Evolutionary conservation across 2,329 filamentous ascomycete species (phyloP).

Genomic region (Microcyclospora pomicola): DNA sequence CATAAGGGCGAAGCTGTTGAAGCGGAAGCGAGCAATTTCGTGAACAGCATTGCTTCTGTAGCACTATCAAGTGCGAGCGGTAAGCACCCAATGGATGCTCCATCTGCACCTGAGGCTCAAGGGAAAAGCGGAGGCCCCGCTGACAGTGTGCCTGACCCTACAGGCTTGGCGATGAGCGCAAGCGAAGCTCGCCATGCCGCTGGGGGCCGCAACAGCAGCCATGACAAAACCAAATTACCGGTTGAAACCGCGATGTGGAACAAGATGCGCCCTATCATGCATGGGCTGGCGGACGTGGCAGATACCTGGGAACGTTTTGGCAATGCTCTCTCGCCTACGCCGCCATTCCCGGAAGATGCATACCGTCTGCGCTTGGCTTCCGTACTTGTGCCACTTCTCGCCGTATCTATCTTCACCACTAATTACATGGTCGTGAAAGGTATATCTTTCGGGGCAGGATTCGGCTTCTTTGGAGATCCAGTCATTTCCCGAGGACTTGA

Average conservation of each 20-base stretch:
- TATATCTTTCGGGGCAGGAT: slow-evolving; percentile 52
- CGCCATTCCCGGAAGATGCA: slow-evolving; percentile 32
- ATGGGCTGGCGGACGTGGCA: slow-evolving; percentile 42
- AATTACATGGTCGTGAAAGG: slow-evolving; percentile 46
- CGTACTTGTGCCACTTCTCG: slow-evolving; percentile 30
- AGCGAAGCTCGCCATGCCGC: slow-evolving; percentile 42
- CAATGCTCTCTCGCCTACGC: slow-evolving; percentile 39
- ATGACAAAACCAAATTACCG: slow-evolving; percentile 67
- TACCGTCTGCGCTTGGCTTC: slow-evolving; percentile 34
- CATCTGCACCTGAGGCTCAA: slow-evolving; percentile 31
- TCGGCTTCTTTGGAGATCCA: slow-evolving; percentile 69
- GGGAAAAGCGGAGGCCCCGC: slow-evolving; percentile 28
- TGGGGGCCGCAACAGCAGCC: slow-evolving; percentile 37
- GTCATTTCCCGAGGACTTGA: slow-evolving; percentile 47
- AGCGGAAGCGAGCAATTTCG: slow-evolving; percentile 68
- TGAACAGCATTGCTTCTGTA: slow-evolving; percentile 58
- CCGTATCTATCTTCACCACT: slow-evolving; percentile 31
- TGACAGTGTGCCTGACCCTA: slow-evolving; percentile 46
- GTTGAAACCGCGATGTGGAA: slow-evolving; percentile 66
- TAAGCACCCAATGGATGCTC: slow-evolving; percentile 57
- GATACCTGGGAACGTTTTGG: slow-evolving; percentile 52
- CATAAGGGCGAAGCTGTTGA: slow-evolving; percentile 74
- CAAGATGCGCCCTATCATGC: slow-evolving; percentile 62
- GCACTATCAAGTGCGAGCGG: slow-evolving; percentile 63
- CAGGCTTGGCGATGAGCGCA: slow-evolving; percentile 39